phyloP scores from a whole-genome alignment of 2,329 filamentous ascomycete species.

The Fusarium sp. region DNA sequence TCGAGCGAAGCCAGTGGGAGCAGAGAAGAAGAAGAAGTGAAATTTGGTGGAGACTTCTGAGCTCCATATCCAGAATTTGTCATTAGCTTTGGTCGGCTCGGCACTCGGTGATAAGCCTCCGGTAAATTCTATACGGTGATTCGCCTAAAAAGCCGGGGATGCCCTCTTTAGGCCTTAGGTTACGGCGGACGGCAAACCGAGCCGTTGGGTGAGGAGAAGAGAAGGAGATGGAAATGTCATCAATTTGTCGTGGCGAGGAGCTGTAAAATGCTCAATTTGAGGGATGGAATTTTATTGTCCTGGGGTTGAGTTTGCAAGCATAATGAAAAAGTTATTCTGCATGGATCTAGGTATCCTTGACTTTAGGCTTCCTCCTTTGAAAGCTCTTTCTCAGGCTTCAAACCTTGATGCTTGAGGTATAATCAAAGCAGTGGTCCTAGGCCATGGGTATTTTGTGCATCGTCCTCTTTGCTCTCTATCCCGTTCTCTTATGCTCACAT shows the following conservation, averaged over 20 bases:
- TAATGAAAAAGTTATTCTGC: neutral
- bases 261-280: neutral
- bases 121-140: conserved; percentile 43
- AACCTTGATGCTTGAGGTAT: neutral
- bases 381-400: neutral
- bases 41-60: conserved; percentile 40
- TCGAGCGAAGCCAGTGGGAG: conserved; percentile 34
- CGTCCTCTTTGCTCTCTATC: neutral
- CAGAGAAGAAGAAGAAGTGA: conserved; percentile 30
- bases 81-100: conserved; percentile 52
- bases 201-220: conserved; percentile 19
- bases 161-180: conserved; percentile 24
- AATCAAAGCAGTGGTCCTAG: neutral
- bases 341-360: neutral
- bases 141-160: conserved; percentile 44
- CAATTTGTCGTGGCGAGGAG: conserved; percentile 25
- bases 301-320: neutral
- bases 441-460: neutral
- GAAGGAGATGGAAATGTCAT: conserved; percentile 18
- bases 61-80: conserved; percentile 50
- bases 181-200: conserved; percentile 20
- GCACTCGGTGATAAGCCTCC: conserved; percentile 51
- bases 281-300: neutral
- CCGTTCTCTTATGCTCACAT: neutral
- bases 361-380: neutral